Evolutionary conservation across 2,329 filamentous ascomycete species (phyloP).

Genomic region (Diplodia seriata): DNA sequence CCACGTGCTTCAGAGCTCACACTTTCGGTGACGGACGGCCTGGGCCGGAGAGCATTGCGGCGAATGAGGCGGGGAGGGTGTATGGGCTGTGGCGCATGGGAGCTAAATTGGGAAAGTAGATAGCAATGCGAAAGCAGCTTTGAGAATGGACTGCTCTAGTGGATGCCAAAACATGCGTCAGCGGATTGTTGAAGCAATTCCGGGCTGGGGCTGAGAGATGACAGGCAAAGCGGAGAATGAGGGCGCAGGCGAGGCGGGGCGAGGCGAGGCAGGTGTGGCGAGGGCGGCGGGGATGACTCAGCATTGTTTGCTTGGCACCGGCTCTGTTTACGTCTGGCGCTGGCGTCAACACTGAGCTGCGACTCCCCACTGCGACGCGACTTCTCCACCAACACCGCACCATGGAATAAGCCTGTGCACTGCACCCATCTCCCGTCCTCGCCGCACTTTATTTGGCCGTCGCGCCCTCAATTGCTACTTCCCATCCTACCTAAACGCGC

Average conservation of each 20-base stretch:
- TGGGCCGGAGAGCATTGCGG: neutral
- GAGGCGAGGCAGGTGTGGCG: neutral
- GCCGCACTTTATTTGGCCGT: neutral
- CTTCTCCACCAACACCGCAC: conserved; percentile 30
- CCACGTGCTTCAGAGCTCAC: neutral
- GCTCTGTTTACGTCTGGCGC: conserved; percentile 26
- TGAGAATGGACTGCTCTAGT: no score
- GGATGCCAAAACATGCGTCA: neutral
- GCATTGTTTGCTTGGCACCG: conserved; percentile 18
- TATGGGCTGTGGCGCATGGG: conserved; percentile 15
- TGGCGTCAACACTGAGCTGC: conserved; percentile 19
- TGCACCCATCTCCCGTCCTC: neutral
- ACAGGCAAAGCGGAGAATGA: no score
- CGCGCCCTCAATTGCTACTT: conserved; percentile 19
- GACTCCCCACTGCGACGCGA: conserved; percentile 31
- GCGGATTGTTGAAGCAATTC: neutral
- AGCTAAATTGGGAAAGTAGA: neutral
- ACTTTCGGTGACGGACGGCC: neutral
- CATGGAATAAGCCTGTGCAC: conserved; percentile 25
- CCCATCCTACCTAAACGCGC: conserved; percentile 18
- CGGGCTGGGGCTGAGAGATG: neutral
- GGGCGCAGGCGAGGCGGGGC: no score
- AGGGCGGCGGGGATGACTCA: conserved; percentile 6
- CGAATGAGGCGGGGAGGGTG: conserved; percentile 7
- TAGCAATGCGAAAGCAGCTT: no score